Evolutionary conservation across 1,139 yeast species (phyloP).

Genomic region (Spathaspora sp.): DNA sequence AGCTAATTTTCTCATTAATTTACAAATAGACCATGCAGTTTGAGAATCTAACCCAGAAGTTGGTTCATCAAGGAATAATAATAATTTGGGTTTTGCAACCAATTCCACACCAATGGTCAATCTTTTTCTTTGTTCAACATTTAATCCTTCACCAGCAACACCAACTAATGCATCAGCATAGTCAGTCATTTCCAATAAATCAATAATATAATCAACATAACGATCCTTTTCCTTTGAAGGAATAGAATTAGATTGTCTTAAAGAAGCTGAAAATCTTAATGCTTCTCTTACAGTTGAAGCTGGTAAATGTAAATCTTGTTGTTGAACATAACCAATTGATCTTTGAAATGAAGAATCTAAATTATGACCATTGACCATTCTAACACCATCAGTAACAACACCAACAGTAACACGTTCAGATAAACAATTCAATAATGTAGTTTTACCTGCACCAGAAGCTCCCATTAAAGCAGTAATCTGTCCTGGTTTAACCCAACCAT

Average conservation of each 20-base stretch:
- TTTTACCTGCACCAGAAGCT: slow-evolving; percentile 39
- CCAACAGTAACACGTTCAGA: slow-evolving; percentile 37
- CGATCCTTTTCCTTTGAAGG: slow-evolving; percentile 31
- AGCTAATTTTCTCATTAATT: slow-evolving; percentile 41
- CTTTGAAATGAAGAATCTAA: slow-evolving; percentile 37
- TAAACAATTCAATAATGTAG: slow-evolving; percentile 34
- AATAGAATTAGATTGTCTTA: slow-evolving; percentile 34
- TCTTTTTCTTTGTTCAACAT: slow-evolving; percentile 38
- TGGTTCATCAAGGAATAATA: slow-evolving; percentile 39
- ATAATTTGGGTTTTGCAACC: slow-evolving; percentile 39
- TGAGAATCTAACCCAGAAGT: slow-evolving; percentile 45
- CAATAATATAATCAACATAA: slow-evolving; percentile 37
- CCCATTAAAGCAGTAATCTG: slow-evolving; percentile 33
- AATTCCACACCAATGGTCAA: slow-evolving; percentile 41
- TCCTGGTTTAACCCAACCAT: slow-evolving; percentile 57
- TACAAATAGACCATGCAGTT: slow-evolving; percentile 46
- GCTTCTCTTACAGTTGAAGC: slow-evolving; percentile 42
- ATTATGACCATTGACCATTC: slow-evolving; percentile 38
- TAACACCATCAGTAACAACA: slow-evolving; percentile 32
- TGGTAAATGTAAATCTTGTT: slow-evolving; percentile 39
- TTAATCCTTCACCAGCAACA: slow-evolving; percentile 40
- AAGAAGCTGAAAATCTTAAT: slow-evolving; percentile 33
- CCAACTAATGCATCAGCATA: slow-evolving; percentile 41
- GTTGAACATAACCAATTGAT: slow-evolving; percentile 43
- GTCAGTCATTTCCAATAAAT: slow-evolving; percentile 33